Conservation (phyloP, 2,329 filamentous ascomycete genomes). For the Colletotrichum abscissum region DNA sequence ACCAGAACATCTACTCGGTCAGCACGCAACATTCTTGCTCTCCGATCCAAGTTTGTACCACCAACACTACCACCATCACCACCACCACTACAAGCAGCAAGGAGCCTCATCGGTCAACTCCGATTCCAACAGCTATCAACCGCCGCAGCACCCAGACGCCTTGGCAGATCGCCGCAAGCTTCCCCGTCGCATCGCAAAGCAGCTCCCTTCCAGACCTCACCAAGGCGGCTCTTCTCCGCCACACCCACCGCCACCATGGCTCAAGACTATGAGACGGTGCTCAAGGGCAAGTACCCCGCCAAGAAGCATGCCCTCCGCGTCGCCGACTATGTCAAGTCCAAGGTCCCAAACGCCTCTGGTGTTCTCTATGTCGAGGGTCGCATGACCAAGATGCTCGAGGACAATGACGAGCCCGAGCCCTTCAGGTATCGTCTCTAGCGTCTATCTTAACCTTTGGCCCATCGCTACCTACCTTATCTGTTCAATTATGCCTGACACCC, state of each 20-base stretch:
- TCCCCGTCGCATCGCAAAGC: neutral
- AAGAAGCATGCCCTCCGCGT: slow-evolving; percentile 89
- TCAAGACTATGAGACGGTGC: slow-evolving; percentile 60
- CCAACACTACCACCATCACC: neutral
- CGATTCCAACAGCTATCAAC: neutral
- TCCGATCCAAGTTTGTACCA: neutral
- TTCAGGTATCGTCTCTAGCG: slow-evolving; percentile 71
- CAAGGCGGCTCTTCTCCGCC: slow-evolving; percentile 9
- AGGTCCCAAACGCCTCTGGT: slow-evolving; percentile 73
- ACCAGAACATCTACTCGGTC: slow-evolving; percentile 22
- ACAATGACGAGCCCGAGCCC: slow-evolving; percentile 84
- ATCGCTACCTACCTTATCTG: too few species aligned
- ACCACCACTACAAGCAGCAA: neutral
- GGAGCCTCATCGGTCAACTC: neutral
- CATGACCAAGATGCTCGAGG: slow-evolving; percentile 83
- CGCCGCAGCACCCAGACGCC: slow-evolving; percentile 2
- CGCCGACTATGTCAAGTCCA: slow-evolving; percentile 78
- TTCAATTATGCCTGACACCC: slow-evolving; percentile 6
- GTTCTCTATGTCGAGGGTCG: slow-evolving; percentile 91
- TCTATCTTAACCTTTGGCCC: neutral
- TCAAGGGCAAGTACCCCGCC: slow-evolving; percentile 79
- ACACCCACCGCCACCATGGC: slow-evolving; percentile 8
- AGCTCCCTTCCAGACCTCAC: neutral
- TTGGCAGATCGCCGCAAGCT: slow-evolving; percentile 3
- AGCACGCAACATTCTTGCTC: slow-evolving; percentile 1